phyloP scores from a whole-genome alignment of 2,329 filamentous ascomycete species.

The Penicillium sp. region DNA sequence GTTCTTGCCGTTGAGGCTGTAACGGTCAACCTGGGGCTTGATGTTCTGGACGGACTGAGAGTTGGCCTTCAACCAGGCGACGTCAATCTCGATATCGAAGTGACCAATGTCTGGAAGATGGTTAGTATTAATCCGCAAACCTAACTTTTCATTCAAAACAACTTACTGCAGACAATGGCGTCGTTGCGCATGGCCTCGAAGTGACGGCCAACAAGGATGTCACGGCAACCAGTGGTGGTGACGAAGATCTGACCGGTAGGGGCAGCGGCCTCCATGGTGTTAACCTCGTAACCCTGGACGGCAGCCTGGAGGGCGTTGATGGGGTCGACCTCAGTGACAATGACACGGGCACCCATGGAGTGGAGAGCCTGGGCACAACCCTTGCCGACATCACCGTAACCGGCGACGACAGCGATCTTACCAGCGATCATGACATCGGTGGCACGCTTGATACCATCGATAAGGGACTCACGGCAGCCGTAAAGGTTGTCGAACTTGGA shows the following conservation, averaged over 20 bases:
- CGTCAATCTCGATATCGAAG: slow-evolving; percentile 99
- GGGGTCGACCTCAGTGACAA: slow-evolving; percentile 96
- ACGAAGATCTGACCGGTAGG: slow-evolving; percentile 93
- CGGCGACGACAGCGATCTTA: slow-evolving; percentile 96
- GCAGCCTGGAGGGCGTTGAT: slow-evolving; percentile 99
- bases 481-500: slow-evolving; percentile 99
- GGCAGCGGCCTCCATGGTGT: slow-evolving; percentile 96
- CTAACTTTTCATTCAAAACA: neutral
- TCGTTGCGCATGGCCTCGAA: slow-evolving; percentile 96
- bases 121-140: neutral
- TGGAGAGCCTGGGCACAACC: slow-evolving; percentile 94
- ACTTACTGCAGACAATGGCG: slow-evolving; percentile 84
- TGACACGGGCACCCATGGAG: slow-evolving; percentile 94
- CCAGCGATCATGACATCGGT: slow-evolving; percentile 99
- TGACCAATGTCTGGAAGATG: slow-evolving; percentile 74
- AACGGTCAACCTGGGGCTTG: slow-evolving; percentile 99
- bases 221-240: slow-evolving; percentile 98
- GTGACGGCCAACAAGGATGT: slow-evolving; percentile 89
- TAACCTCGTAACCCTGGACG: slow-evolving; percentile 95
- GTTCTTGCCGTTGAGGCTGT: slow-evolving; percentile 91
- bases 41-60: slow-evolving; percentile 93
- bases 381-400: slow-evolving; percentile 99
- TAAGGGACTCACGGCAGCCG: slow-evolving; percentile 96
- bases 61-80: slow-evolving; percentile 99
- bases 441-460: slow-evolving; percentile 99